Evolutionary conservation across 2,329 filamentous ascomycete genomes (phyloP).

Genomic region (Lasiodiplodia theobromae): DNA sequence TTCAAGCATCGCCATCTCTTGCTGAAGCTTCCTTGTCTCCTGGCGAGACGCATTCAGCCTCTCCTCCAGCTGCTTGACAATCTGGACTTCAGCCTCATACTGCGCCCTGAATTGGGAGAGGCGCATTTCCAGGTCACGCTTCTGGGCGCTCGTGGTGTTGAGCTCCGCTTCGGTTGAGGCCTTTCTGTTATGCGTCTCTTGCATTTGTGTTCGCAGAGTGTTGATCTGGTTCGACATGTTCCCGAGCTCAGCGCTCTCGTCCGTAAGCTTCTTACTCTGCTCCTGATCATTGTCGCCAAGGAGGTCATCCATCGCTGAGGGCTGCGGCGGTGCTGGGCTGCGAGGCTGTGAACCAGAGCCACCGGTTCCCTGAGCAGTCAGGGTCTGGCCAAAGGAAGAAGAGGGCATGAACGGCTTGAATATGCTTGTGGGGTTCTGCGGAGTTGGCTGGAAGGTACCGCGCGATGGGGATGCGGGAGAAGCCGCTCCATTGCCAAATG

Average conservation of each 20-base stretch:
- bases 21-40: constrained; percentile 83
- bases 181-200: constrained; percentile 86
- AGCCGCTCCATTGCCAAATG: constrained; percentile 63
- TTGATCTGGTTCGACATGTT: constrained; percentile 97
- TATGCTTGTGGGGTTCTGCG: constrained; percentile 54
- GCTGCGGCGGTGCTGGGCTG: constrained; percentile 44
- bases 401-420: constrained; percentile 95
- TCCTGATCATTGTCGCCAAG: constrained; percentile 91
- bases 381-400: constrained; percentile 86
- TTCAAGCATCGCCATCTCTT: constrained; percentile 84
- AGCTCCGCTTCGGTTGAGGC: constrained; percentile 80
- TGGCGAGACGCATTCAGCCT: constrained; percentile 76
- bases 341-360: constrained; percentile 54
- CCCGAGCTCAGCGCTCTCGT: constrained; percentile 89
- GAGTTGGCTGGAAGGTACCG: constrained; percentile 55
- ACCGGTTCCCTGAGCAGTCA: constrained; percentile 80
- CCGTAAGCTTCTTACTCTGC: constrained; percentile 84
- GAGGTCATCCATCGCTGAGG: constrained; percentile 76
- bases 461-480: constrained; percentile 60
- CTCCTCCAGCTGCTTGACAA: constrained; percentile 84
- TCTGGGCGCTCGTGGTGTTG: constrained; percentile 81
- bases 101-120: constrained; percentile 83
- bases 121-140: constrained; percentile 89
- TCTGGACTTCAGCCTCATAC: constrained; percentile 92
- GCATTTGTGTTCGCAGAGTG: constrained; percentile 90